Conservation (phyloP, 1,139 yeast species). For the Yamadazyma epiphylla region DNA sequence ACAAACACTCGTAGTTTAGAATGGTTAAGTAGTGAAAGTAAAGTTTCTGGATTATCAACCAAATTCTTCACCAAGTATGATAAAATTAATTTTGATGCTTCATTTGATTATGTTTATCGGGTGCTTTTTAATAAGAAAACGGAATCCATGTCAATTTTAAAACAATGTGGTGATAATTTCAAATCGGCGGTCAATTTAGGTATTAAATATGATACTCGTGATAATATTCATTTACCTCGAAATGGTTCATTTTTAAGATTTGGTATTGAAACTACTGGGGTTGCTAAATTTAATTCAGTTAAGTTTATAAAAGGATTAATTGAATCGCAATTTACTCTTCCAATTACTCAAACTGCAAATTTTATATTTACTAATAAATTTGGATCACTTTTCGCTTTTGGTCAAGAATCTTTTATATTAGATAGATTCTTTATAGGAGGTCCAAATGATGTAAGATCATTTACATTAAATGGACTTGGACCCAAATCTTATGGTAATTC, state of each 20-base stretch:
- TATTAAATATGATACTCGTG: slow-evolving; percentile 53
- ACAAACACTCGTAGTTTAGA: slow-evolving; percentile 63
- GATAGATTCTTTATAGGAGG: slow-evolving; percentile 62
- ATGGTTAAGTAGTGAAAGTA: slow-evolving; percentile 53
- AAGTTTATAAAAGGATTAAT: slow-evolving; percentile 44
- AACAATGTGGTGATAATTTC: slow-evolving; percentile 57
- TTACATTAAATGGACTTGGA: slow-evolving; percentile 76
- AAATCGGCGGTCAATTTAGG: slow-evolving; percentile 57
- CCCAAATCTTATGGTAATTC: slow-evolving; percentile 63
- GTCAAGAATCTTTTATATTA: slow-evolving; percentile 47
- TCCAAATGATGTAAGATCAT: slow-evolving; percentile 78
- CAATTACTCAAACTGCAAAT: slow-evolving; percentile 24
- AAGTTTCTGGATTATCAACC: slow-evolving; percentile 57
- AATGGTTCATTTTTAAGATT: slow-evolving; percentile 52
- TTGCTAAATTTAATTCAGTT: slow-evolving; percentile 21
- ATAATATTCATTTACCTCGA: slow-evolving; percentile 52
- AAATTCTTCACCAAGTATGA: slow-evolving; percentile 39
- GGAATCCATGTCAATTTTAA: slow-evolving; percentile 29
- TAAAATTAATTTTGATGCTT: slow-evolving; percentile 50
- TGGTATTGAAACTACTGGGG: slow-evolving; percentile 57
- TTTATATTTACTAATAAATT: slow-evolving; percentile 43
- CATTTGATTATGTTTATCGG: slow-evolving; percentile 64
- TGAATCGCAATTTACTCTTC: slow-evolving; percentile 43
- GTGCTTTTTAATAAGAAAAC: slow-evolving; percentile 46
- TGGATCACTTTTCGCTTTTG: slow-evolving; percentile 47